Evolutionary conservation across 208 protist genomes (phyloP).

Genomic region (Blastocrithidia nonstop): DNA sequence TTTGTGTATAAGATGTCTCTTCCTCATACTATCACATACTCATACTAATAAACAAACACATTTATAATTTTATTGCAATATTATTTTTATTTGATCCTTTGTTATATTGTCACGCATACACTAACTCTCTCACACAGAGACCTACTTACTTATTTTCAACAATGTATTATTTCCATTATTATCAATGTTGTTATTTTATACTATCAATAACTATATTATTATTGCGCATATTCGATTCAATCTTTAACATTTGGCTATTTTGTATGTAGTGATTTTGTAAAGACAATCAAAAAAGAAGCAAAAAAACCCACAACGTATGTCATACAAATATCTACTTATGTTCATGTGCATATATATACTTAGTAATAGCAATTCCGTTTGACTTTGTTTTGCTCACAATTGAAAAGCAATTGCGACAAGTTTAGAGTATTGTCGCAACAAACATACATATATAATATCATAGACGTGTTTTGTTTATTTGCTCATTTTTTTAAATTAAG

Average conservation of each 20-base stretch:
- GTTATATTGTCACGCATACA: background rate
- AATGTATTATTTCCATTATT: too few species aligned
- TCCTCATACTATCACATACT: background rate
- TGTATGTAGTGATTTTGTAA: background rate
- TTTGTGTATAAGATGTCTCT: too few species aligned
- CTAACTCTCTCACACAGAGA: background rate
- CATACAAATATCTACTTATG: too few species aligned
- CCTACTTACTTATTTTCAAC: too few species aligned
- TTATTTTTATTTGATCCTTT: slow-evolving; percentile 1
- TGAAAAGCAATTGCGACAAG: too few species aligned
- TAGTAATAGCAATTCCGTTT: too few species aligned
- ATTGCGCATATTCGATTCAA: background rate
- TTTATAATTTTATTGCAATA: background rate
- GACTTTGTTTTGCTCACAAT: too few species aligned
- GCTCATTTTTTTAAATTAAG: too few species aligned
- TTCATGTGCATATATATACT: background rate
- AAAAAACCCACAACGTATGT: background rate
- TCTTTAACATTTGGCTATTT: background rate
- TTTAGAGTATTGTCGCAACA: too few species aligned
- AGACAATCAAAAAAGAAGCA: background rate
- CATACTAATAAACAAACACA: background rate
- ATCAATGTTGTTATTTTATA: background rate
- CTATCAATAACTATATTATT: background rate
- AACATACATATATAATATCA: too few species aligned
- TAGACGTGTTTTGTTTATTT: too few species aligned